A percentile compares a stretch with the other conserved stretches of the same genome.
phyloP scores from a whole-genome alignment of 495 filamentous ascomycete species.

The Aspergillus cavernicola region DNA sequence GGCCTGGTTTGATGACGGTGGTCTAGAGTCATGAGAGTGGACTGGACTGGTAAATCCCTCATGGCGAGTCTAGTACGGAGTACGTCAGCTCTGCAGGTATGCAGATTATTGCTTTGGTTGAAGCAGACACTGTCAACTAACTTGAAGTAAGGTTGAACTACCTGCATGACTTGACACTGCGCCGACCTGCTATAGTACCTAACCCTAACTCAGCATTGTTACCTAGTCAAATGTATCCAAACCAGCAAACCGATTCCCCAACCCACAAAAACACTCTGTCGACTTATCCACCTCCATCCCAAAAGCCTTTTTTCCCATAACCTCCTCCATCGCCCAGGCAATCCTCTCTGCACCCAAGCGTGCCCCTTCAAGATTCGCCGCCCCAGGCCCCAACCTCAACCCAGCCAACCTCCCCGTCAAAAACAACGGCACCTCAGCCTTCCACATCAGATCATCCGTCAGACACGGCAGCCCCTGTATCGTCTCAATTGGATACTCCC shows the following conservation, averaged over 20 bases:
- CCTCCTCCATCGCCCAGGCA: slow-evolving; percentile 55
- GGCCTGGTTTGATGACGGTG: too few relatives aligned
- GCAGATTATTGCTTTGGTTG: neutral
- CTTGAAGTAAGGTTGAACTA: neutral
- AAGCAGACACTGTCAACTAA: neutral
- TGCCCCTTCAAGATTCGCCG: slow-evolving; percentile 61
- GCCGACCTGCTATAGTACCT: too few relatives aligned
- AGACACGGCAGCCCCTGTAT: slow-evolving; percentile 56
- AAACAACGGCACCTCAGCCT: slow-evolving; percentile 56
- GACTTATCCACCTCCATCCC: slow-evolving; percentile 11
- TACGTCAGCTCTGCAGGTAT: neutral
- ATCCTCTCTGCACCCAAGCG: slow-evolving; percentile 60
- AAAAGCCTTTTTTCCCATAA: slow-evolving; percentile 25
- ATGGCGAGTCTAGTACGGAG: neutral
- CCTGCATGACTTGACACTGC: too few relatives aligned
- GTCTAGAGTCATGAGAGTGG: neutral
- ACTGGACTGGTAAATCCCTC: neutral
- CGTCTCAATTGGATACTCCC: slow-evolving; percentile 49
- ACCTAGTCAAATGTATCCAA: too few relatives aligned
- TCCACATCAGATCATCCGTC: slow-evolving; percentile 62
- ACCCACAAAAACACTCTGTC: slow-evolving; percentile 27
- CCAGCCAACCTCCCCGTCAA: slow-evolving; percentile 56
- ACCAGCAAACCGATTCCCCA: slow-evolving; percentile 25
- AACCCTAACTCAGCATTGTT: too few relatives aligned
- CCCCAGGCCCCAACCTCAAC: slow-evolving; percentile 56